phyloP scores from a whole-genome alignment of 2,329 filamentous ascomycete species.

The Fusarium pseudoanthophilum region DNA sequence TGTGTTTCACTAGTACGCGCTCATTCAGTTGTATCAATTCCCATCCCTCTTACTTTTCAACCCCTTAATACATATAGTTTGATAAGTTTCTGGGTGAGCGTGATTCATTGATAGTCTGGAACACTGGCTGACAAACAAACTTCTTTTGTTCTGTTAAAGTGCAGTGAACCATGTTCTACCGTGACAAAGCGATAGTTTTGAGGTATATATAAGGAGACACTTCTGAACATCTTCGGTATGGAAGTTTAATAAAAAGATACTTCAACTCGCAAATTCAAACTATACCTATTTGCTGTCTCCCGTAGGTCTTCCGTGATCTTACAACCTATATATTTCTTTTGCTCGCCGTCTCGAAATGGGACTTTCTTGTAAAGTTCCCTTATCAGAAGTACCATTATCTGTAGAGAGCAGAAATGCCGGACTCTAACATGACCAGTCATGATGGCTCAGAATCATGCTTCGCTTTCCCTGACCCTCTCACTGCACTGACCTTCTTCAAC shows the following conservation, averaged over 20 bases:
- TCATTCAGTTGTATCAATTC: not conserved
- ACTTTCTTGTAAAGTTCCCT: not conserved
- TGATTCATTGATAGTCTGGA: constrained; percentile 14
- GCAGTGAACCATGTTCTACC: not conserved
- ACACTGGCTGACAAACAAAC: not conserved
- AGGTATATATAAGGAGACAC: not conserved
- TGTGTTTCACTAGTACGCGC: not conserved
- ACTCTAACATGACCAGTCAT: not conserved
- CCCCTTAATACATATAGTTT: constrained; percentile 15
- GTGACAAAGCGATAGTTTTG: not conserved
- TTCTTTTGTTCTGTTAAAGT: not conserved
- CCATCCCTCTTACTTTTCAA: not conserved
- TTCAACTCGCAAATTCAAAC: not conserved
- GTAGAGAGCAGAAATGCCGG: not conserved
- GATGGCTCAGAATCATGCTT: not conserved
- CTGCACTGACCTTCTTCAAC: constrained; percentile 14
- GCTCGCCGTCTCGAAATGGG: not conserved
- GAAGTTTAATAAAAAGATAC: not conserved
- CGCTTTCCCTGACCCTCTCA: constrained; percentile 3
- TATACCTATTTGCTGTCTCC: not conserved
- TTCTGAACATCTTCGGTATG: not conserved
- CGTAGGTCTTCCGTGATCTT: not conserved
- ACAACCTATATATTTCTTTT: not conserved
- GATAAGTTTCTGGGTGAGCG: constrained; percentile 48
- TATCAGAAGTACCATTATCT: not conserved